Base-by-base conservation (phyloP, 176 grass and related monocot species). In the Bothriochloa decipiens region DNA sequence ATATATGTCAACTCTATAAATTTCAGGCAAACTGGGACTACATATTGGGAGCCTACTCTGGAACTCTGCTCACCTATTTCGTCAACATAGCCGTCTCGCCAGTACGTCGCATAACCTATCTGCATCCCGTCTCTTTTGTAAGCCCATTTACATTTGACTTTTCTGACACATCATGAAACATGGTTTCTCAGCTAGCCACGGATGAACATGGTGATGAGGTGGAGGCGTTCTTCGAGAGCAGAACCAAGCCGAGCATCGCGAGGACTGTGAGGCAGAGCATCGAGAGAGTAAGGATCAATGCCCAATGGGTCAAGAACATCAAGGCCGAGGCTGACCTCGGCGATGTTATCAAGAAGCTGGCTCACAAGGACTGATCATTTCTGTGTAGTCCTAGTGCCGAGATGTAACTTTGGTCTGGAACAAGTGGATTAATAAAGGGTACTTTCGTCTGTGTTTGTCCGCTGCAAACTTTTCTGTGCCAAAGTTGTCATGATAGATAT, bases 181-280 rank as follows among this genome's bases (percentile, higher is more conserved):
- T 79, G 32, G 8, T 75, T 91, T 80, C 29, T 32, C 83, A 98
- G 96, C 89, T 98, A 9, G 68, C 85, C n/a, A 88, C 96, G 0
- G 87, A 93, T 40, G 93, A 93, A 68, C 85, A 89, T 72, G 96
- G 84, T n/a, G 84, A 91, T 6, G 96, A 98, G 15, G 87, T 84
- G 26, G 92, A 95, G 81, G 76, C 93, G 80, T 98, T 98, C 17
- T 98, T 98, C 85, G 82, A 80, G 66, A 90, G 63, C 29, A 90
- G 93, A 58, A 83, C 81, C 39, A 95, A 95, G 73, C 89, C 93
- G 3, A 91, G 64, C 60, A 90, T 98, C 0, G 84, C 85, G 1
- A 95, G 91, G 85, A 95, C 91, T 14, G 84, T 98, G 88, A 98
- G 77, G 82, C 96, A 98, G 87, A 93, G 93, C 52, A 86, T 98